A percentile compares a stretch with the other conserved stretches of the same genome.
phyloP scores from a whole-genome alignment of 495 filamentous ascomycete species.

The Copromyces sp. region DNA sequence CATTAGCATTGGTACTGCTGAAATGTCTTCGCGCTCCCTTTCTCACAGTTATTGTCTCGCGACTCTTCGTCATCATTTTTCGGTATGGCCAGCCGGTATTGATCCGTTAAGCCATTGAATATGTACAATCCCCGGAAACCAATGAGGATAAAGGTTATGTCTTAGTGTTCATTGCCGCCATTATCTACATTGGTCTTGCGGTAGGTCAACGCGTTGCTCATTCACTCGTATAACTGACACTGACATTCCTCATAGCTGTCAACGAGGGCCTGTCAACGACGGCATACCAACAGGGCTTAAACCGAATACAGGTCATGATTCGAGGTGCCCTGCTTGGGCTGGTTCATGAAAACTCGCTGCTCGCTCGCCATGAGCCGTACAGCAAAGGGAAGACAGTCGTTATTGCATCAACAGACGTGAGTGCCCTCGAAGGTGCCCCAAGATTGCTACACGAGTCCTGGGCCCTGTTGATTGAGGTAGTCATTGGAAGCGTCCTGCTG shows the following conservation, averaged over 20 bases:
- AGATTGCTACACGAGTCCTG: conserved; percentile 33
- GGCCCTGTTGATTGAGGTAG: conserved; percentile 49
- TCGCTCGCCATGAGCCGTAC: conserved; percentile 29
- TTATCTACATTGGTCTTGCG: conserved; percentile 53
- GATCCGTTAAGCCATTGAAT: conserved; percentile 44
- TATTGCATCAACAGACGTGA: conserved; percentile 46
- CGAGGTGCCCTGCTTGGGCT: conserved; percentile 48
- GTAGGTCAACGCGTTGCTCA: conserved; percentile 19
- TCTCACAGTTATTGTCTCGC: conserved; percentile 38
- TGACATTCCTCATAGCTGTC: conserved; percentile 29
- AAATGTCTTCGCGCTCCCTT: conserved; percentile 40
- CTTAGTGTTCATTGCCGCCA: conserved; percentile 44
- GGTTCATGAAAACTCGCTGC: conserved; percentile 46
- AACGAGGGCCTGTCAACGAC: conserved; percentile 40
- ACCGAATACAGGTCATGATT: conserved; percentile 49
- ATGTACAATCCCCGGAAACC: conserved; percentile 25
- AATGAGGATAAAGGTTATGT: conserved; percentile 36
- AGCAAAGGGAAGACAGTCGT: conserved; percentile 46
- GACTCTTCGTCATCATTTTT: conserved; percentile 47
- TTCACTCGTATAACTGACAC: background rate
- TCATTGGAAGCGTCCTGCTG: conserved; percentile 48
- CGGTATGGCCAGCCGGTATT: conserved; percentile 54
- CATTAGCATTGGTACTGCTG: conserved; percentile 39
- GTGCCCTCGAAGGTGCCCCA: conserved; percentile 16
- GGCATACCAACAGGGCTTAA: conserved; percentile 46